phyloP scores from a whole-genome alignment of 2,329 filamentous ascomycete genomes.

The Orbilia brochopaga region DNA sequence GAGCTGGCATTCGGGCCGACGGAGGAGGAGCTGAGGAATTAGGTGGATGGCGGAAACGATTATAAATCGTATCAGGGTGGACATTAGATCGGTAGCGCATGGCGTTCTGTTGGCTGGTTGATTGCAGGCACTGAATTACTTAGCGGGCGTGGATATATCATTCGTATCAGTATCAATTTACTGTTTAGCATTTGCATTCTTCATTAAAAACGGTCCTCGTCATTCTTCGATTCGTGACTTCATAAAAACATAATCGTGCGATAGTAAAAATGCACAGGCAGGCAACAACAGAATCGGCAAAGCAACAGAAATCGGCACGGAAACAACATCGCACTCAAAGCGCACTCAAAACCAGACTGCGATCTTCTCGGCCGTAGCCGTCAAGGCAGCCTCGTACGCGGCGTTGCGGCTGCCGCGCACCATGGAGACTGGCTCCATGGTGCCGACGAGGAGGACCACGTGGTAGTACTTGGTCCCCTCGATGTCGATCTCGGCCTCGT shows the following conservation, averaged over 20 bases:
- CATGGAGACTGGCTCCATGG: conserved; percentile 7
- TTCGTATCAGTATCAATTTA: background rate
- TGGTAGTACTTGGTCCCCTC: background rate
- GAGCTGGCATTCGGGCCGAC: conserved; percentile 29
- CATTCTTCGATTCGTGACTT: background rate
- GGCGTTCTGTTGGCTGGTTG: background rate
- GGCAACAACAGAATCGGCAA: background rate
- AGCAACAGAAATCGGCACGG: no score
- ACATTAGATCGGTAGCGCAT: background rate
- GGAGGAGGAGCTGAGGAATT: conserved; percentile 34
- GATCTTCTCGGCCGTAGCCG: background rate
- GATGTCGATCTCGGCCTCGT: background rate
- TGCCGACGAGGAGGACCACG: conserved; percentile 7
- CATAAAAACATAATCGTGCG: no score
- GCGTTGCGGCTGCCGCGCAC: background rate
- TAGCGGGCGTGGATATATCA: background rate
- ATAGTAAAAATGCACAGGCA: background rate
- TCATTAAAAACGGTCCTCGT: background rate
- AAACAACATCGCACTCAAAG: no score
- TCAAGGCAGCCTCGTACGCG: background rate
- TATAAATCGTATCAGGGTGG: no score
- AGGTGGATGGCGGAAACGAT: background rate
- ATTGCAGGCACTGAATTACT: background rate
- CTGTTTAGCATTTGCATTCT: no score
- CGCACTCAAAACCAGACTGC: background rate